A percentile compares a stretch with the other conserved stretches of the same genome.
Evolutionary conservation across 163 green algal genomes (phyloP).

Genomic region (Chloromonas sp.): DNA sequence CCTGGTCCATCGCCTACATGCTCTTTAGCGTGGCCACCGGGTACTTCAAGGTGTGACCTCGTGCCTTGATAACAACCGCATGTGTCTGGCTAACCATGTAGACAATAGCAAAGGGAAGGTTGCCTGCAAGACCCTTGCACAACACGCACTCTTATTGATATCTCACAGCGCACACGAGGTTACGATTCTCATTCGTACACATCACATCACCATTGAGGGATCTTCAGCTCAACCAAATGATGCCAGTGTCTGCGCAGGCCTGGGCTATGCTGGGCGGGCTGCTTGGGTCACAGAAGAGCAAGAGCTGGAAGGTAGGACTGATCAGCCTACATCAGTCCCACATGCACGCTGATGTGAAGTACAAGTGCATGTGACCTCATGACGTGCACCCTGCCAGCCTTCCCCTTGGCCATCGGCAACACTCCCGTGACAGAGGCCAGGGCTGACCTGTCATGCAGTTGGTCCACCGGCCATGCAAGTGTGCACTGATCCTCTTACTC

Average conservation of each 20-base stretch:
- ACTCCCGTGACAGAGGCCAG: not conserved
- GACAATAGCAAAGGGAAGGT: no score
- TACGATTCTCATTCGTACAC: not conserved
- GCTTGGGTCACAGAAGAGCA: slow-evolving; percentile 54
- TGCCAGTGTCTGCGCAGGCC: slow-evolving; percentile 2
- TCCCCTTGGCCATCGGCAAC: not conserved
- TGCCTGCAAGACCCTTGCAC: no score
- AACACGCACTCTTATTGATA: not conserved
- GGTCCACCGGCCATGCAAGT: no score
- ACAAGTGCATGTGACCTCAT: not conserved
- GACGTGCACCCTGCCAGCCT: not conserved
- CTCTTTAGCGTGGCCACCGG: slow-evolving; percentile 50
- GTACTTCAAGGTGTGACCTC: slow-evolving; percentile 43
- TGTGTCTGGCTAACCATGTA: no score
- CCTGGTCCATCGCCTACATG: slow-evolving; percentile 47
- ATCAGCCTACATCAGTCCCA: not conserved
- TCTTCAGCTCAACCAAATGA: not conserved
- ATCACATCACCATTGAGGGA: not conserved
- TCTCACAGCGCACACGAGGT: not conserved
- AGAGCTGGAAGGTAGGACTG: slow-evolving; percentile 50
- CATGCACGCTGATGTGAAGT: not conserved
- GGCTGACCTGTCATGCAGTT: no score
- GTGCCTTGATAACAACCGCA: not conserved
- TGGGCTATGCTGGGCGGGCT: slow-evolving; percentile 53
- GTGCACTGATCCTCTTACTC: no score